Percentiles rank a stretch among this genome's conserved stretches.
phyloP scores from a whole-genome alignment of 192 early-diverging fungal genomes.

The Coemansia sp. region DNA sequence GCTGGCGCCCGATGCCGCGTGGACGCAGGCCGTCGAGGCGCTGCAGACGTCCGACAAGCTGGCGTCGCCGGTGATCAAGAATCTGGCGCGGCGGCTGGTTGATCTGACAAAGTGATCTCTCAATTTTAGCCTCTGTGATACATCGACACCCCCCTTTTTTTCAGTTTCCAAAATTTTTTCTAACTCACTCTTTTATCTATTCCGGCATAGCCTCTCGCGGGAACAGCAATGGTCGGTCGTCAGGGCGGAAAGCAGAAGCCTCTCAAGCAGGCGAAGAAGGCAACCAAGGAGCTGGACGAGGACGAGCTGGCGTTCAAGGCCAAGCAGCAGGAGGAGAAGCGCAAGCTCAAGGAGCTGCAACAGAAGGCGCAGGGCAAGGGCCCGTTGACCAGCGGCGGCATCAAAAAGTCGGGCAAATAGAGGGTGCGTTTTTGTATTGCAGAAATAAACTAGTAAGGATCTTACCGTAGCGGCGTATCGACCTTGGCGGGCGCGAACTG shows the following conservation, averaged over 20 bases:
- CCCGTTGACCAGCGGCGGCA: slow-evolving; percentile 62
- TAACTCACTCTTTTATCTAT: too few relatives aligned
- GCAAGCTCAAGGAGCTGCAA: slow-evolving; percentile 73
- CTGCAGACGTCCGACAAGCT: slow-evolving; percentile 14
- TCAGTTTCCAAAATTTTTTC: too few relatives aligned
- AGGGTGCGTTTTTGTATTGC: too few relatives aligned
- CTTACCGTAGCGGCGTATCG: too few relatives aligned
- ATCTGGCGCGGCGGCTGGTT: slow-evolving; percentile 1
- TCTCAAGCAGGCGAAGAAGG: slow-evolving; percentile 81
- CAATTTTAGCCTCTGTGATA: not conserved
- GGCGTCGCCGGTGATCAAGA: slow-evolving; percentile 13
- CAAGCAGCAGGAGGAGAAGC: slow-evolving; percentile 73
- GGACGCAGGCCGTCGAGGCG: slow-evolving; percentile 15
- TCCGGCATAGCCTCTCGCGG: too few relatives aligned
- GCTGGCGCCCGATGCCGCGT: slow-evolving; percentile 11
- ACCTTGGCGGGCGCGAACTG: slow-evolving; percentile 5
- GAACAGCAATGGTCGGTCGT: too few relatives aligned
- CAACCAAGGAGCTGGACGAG: slow-evolving; percentile 59
- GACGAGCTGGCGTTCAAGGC: slow-evolving; percentile 74
- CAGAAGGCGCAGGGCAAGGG: slow-evolving; percentile 59
- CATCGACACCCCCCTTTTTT: too few relatives aligned
- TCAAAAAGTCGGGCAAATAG: slow-evolving; percentile 71
- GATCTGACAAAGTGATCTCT: not conserved
- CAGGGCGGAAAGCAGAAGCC: slow-evolving; percentile 85
- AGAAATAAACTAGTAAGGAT: too few relatives aligned